Conservation (phyloP, 2,329 filamentous ascomycete species). For the Aureobasidium zeae region DNA sequence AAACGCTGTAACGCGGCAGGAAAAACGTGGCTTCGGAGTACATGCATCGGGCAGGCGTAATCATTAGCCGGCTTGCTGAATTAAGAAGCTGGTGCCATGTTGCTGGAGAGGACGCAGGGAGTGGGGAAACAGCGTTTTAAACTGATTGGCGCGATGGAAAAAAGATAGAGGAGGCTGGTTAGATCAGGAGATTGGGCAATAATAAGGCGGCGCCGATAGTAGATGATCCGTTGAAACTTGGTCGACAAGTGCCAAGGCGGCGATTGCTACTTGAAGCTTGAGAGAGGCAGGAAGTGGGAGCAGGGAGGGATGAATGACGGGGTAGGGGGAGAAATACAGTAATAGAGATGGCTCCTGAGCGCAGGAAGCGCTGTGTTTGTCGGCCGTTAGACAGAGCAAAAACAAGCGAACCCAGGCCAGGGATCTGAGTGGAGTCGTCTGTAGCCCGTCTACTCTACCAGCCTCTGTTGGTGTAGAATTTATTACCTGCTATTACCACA, state of each 20-base stretch:
- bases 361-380: too few species aligned
- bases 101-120: too few species aligned
- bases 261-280: conserved; percentile 8
- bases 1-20: conserved; percentile 9
- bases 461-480: not conserved
- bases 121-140: conserved; percentile 5
- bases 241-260: conserved; percentile 4
- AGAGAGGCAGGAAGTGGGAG: not conserved
- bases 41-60: conserved; percentile 9
- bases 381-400: conserved; percentile 6
- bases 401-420: conserved; percentile 12
- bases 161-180: not conserved
- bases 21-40: conserved; percentile 11
- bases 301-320: not conserved
- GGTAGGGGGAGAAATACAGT: conserved; percentile 9
- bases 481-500: too few species aligned
- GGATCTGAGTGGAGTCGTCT: too few species aligned
- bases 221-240: conserved; percentile 11
- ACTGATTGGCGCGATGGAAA: conserved; percentile 11
- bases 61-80: conserved; percentile 1
- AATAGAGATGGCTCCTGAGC: conserved; percentile 1
- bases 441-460: too few species aligned
- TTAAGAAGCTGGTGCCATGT: too few species aligned
- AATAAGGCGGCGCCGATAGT: conserved; percentile 3
- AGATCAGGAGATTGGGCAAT: conserved; percentile 7